Percentiles rank a stretch among this genome's conserved stretches.
These are phyloP conservation scores for Hypoxylon sp. DNA, from an alignment of 2,329 filamentous ascomycete genomes.

Conservation along the genomic window DNA sequence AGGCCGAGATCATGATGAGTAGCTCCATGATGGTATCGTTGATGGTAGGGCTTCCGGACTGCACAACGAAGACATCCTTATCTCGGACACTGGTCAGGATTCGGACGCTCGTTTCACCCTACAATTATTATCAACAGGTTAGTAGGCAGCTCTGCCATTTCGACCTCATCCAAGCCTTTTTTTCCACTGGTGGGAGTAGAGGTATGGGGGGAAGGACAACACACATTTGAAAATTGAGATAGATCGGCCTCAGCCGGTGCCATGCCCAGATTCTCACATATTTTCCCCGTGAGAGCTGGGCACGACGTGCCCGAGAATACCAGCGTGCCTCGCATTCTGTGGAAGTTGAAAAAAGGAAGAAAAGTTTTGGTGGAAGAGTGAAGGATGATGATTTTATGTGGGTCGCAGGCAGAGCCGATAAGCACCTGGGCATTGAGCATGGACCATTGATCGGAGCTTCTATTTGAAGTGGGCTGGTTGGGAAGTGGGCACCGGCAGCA, in stretches of 20 bases:
- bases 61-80: conserved; percentile 98
- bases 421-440: conserved; percentile 20
- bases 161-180: conserved; percentile 31
- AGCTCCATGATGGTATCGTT: conserved; percentile 99
- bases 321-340: conserved; percentile 74
- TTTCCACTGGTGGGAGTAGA: conserved; percentile 35
- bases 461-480: neutral
- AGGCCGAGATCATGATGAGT: conserved; percentile 98
- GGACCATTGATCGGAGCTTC: conserved; percentile 24
- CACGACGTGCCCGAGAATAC: conserved; percentile 79
- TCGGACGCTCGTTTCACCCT: conserved; percentile 79
- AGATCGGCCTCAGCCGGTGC: conserved; percentile 74
- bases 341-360: conserved; percentile 49
- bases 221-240: conserved; percentile 79
- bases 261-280: conserved; percentile 79
- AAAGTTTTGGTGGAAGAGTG: conserved; percentile 50
- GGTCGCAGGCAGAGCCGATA: conserved; percentile 31
- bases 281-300: conserved; percentile 74
- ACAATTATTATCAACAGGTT: conserved; percentile 50
- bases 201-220: conserved; percentile 51
- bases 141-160: conserved; percentile 46
- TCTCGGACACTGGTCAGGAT: conserved; percentile 87
- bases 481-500: neutral
- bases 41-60: conserved; percentile 95
- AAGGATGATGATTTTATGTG: conserved; percentile 44